These are phyloP conservation scores for Coprinellus micaceus DNA, from an alignment of 768 basidiomycete species.

Conservation along the genomic window DNA sequence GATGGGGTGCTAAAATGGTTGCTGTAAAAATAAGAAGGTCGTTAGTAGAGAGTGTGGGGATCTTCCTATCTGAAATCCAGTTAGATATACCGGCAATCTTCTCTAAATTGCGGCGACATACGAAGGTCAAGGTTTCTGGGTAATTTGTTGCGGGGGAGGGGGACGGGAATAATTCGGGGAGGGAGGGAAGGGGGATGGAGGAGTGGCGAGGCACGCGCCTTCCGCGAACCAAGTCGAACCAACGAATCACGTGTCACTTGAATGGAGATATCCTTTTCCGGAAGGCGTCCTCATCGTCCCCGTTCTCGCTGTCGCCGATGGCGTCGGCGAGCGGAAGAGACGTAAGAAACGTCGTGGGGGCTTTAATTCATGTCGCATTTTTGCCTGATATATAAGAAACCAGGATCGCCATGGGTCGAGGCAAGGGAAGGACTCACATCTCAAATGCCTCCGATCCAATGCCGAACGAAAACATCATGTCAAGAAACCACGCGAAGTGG, in stretches of 20 bases:
- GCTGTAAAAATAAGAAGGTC: slow-evolving; percentile 26
- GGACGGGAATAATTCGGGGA: not conserved
- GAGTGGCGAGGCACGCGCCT: slow-evolving; percentile 14
- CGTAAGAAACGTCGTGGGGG: too few species aligned
- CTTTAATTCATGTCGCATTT: too few species aligned
- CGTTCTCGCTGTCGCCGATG: too few species aligned
- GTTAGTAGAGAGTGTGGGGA: slow-evolving; percentile 46
- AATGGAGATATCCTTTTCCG: not conserved
- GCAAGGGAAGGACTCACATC: too few species aligned
- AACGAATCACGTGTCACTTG: slow-evolving; percentile 22
- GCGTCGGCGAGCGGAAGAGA: too few species aligned
- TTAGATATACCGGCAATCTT: not conserved
- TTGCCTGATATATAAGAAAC: too few species aligned
- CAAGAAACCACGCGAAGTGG: too few species aligned
- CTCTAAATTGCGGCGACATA: not conserved
- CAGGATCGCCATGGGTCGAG: too few species aligned
- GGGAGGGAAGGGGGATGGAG: slow-evolving; percentile 19
- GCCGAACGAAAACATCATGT: too few species aligned
- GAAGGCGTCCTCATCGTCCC: too few species aligned
- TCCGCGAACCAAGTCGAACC: slow-evolving; percentile 25
- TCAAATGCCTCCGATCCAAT: too few species aligned
- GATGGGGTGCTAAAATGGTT: slow-evolving; percentile 17
- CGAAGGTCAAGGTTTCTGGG: not conserved
- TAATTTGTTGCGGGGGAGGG: not conserved
- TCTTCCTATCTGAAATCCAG: slow-evolving; percentile 20